phyloP scores from a whole-genome alignment of 2,329 filamentous ascomycete genomes.

The Penicillium sp. region DNA sequence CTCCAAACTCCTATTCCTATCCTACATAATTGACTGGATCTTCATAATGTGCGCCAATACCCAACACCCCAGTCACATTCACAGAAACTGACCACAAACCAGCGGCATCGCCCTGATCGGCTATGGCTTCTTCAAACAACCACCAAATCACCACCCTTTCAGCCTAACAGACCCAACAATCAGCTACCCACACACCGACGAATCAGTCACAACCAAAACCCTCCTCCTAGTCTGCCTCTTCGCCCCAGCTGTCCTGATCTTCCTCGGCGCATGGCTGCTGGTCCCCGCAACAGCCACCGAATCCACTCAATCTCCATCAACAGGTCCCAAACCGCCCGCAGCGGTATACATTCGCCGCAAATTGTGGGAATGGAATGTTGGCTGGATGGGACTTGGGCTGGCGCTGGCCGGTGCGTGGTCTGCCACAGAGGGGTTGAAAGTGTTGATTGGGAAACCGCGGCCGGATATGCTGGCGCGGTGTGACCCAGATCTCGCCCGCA shows the following conservation, averaged over 20 bases:
- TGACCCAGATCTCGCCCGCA: slow-evolving; percentile 65
- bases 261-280: slow-evolving; percentile 63
- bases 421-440: slow-evolving; percentile 83
- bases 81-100: not conserved
- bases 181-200: slow-evolving; percentile 69
- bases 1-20: slow-evolving; percentile 55
- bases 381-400: slow-evolving; percentile 76
- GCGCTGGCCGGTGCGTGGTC: slow-evolving; percentile 70
- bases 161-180: slow-evolving; percentile 71
- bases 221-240: slow-evolving; percentile 62
- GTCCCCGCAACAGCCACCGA: slow-evolving; percentile 67
- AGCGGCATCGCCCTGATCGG: slow-evolving; percentile 58
- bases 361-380: slow-evolving; percentile 85
- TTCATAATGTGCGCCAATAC: slow-evolving; percentile 51
- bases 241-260: slow-evolving; percentile 64
- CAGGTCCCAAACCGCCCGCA: slow-evolving; percentile 46
- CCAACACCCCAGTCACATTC: not conserved
- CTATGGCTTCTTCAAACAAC: slow-evolving; percentile 55
- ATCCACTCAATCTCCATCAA: slow-evolving; percentile 35
- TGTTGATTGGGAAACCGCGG: slow-evolving; percentile 61
- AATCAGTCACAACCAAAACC: slow-evolving; percentile 67
- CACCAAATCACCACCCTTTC: slow-evolving; percentile 68
- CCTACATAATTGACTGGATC: slow-evolving; percentile 72
- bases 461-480: slow-evolving; percentile 68
- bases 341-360: slow-evolving; percentile 72